A percentile compares a stretch with the other conserved stretches of the same genome.
Conservation (phyloP, 1,139 yeast species). For the Trichomonascaceae sp. region DNA sequence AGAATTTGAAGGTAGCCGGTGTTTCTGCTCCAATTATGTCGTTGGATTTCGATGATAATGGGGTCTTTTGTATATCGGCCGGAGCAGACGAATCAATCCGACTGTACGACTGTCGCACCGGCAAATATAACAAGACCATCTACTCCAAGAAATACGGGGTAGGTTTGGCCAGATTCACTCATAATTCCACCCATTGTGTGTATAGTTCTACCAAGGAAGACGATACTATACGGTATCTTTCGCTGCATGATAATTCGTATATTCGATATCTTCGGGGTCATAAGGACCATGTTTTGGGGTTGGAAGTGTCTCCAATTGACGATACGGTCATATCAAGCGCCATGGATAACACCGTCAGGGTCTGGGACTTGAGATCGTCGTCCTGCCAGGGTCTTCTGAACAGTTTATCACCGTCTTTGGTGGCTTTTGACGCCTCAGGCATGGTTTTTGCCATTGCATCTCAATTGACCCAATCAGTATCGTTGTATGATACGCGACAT, state of each 20-base stretch:
- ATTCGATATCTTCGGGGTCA: slow-evolving; percentile 87
- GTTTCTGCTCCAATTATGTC: slow-evolving; percentile 57
- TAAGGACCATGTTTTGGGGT: slow-evolving; percentile 59
- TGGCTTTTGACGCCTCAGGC: slow-evolving; percentile 81
- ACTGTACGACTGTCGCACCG: slow-evolving; percentile 70
- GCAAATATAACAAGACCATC: slow-evolving; percentile 48
- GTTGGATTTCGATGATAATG: slow-evolving; percentile 78
- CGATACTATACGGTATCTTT: slow-evolving; percentile 54
- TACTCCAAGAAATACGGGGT: slow-evolving; percentile 91
- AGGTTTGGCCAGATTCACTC: slow-evolving; percentile 80
- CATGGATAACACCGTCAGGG: slow-evolving; percentile 68
- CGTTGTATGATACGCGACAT: slow-evolving; percentile 55
- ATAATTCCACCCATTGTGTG: slow-evolving; percentile 63
- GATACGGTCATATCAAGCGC: slow-evolving; percentile 67
- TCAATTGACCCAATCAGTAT: slow-evolving; percentile 41
- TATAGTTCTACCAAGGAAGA: slow-evolving; percentile 82
- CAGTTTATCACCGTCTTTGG: slow-evolving; percentile 49
- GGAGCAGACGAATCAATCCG: slow-evolving; percentile 77
- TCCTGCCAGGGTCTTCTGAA: slow-evolving; percentile 50
- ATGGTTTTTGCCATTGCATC: slow-evolving; percentile 70
- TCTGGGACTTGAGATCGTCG: slow-evolving; percentile 74
- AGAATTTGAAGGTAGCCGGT: slow-evolving; percentile 53
- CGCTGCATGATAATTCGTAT: slow-evolving; percentile 72
- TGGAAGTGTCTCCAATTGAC: slow-evolving; percentile 69
- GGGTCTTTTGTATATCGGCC: slow-evolving; percentile 70